Percentiles rank a stretch among this genome's conserved stretches.
These are phyloP conservation scores for Scleromitrula shiraiana DNA, from an alignment of 2,329 filamentous ascomycete genomes.

Conservation along the genomic window DNA sequence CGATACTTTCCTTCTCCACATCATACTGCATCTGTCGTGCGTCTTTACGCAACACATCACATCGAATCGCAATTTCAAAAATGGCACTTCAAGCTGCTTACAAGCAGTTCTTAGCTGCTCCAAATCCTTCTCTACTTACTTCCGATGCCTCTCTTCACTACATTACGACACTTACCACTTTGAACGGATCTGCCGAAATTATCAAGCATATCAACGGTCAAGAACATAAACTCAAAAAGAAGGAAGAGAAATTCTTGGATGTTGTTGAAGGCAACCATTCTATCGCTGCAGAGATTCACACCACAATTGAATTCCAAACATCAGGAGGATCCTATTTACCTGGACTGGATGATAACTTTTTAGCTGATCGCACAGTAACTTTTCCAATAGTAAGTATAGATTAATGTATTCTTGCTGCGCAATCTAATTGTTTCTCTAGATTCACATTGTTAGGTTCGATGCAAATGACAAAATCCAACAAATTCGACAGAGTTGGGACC, in stretches of 20 bases:
- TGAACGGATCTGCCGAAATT: slow-evolving; percentile 66
- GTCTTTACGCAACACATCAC: not conserved
- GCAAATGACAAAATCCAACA: slow-evolving; percentile 68
- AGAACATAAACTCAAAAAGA: slow-evolving; percentile 71
- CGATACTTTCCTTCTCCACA: not conserved
- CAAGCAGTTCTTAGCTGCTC: slow-evolving; percentile 63
- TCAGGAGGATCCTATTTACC: slow-evolving; percentile 84
- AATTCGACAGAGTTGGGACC: slow-evolving; percentile 91
- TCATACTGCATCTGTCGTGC: slow-evolving; percentile 4
- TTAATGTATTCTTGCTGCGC: not conserved
- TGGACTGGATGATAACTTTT: slow-evolving; percentile 86
- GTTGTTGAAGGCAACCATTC: slow-evolving; percentile 63
- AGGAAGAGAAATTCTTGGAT: slow-evolving; percentile 68
- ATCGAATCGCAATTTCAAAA: not conserved
- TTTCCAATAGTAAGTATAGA: slow-evolving; percentile 65
- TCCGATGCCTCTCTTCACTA: slow-evolving; percentile 70
- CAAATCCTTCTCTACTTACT: slow-evolving; percentile 54
- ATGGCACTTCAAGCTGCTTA: slow-evolving; percentile 52
- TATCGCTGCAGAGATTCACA: slow-evolving; percentile 72
- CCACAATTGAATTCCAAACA: slow-evolving; percentile 70
- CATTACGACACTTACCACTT: slow-evolving; percentile 74
- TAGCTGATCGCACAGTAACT: slow-evolving; percentile 71
- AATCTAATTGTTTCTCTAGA: slow-evolving; percentile 40
- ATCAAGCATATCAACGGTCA: slow-evolving; percentile 71
- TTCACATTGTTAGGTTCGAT: slow-evolving; percentile 85